Evolutionary conservation across 2,329 filamentous ascomycete genomes (phyloP).

Genomic region (Hypoxylon sp.): DNA sequence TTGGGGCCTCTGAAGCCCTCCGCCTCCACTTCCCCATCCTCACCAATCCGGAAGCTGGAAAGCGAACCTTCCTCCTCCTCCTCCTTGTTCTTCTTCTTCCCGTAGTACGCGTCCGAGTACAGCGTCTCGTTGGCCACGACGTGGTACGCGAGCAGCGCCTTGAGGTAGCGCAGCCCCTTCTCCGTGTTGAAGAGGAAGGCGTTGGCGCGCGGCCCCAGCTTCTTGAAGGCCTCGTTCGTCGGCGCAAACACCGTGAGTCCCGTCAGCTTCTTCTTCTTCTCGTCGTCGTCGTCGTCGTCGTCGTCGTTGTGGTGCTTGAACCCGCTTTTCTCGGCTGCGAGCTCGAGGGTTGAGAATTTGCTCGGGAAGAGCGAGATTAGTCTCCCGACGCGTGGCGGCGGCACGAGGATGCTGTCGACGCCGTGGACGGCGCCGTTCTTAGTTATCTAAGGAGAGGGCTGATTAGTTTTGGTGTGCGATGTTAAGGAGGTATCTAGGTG

Average conservation of each 20-base stretch:
- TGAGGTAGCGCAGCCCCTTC: conserved; percentile 81
- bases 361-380: conserved; percentile 75
- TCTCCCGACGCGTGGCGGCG: conserved; percentile 74
- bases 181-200: conserved; percentile 87
- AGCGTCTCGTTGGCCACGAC: conserved; percentile 55
- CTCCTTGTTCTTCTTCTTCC: conserved; percentile 51
- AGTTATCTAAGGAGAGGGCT: conserved; percentile 65
- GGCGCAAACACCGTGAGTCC: conserved; percentile 88
- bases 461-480: conserved; percentile 14
- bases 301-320: conserved; percentile 61
- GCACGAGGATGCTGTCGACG: conserved; percentile 81
- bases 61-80: conserved; percentile 47
- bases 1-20: conserved; percentile 56
- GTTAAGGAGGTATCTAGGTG: not conserved
- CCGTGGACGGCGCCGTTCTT: conserved; percentile 88
- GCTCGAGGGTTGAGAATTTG: conserved; percentile 83
- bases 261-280: conserved; percentile 61
- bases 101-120: conserved; percentile 88
- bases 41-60: conserved; percentile 44
- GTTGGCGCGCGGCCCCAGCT: conserved; percentile 80
- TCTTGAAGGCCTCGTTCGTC: conserved; percentile 83
- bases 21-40: conserved; percentile 50
- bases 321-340: conserved; percentile 81
- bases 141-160: conserved; percentile 70
- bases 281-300: conserved; percentile 50